Conservation (phyloP, 495 filamentous ascomycete genomes). For the Aspergillus cavernicola region DNA sequence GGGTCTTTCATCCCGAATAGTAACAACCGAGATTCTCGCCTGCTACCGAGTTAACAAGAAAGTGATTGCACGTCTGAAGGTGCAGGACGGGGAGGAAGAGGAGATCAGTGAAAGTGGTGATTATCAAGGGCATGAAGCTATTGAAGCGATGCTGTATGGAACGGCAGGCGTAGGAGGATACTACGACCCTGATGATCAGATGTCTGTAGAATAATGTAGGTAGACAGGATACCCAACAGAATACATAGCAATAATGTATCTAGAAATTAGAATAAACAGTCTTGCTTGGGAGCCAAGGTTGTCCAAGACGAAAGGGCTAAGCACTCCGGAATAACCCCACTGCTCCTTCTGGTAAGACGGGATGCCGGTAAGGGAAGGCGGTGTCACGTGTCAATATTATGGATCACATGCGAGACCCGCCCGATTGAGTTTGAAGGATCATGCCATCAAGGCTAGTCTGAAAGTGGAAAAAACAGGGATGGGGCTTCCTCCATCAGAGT, state of each 20-base stretch:
- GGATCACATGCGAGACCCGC: slow-evolving; percentile 14
- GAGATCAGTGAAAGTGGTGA: slow-evolving; percentile 18
- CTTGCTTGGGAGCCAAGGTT: no score
- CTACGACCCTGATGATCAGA: slow-evolving; percentile 24
- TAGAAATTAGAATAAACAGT: no score
- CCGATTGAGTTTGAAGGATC: slow-evolving; percentile 12
- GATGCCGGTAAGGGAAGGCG: slow-evolving; percentile 12
- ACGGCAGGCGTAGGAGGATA: slow-evolving; percentile 14
- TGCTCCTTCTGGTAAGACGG: background rate
- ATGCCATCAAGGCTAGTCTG: background rate
- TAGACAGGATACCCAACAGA: background rate
- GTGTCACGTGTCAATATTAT: background rate
- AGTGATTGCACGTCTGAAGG: slow-evolving; percentile 24
- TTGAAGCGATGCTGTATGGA: slow-evolving; percentile 30
- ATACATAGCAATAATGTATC: no score
- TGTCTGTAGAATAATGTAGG: slow-evolving; percentile 20
- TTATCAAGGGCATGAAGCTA: slow-evolving; percentile 33
- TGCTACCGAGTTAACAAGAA: slow-evolving; percentile 36
- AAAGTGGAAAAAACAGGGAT: background rate
- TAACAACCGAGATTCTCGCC: slow-evolving; percentile 27
- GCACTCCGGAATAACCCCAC: background rate
- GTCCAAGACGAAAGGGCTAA: no score
- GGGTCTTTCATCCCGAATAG: slow-evolving; percentile 20
- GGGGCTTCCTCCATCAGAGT: no score
- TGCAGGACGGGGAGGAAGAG: slow-evolving; percentile 19